A percentile compares a stretch with the other conserved stretches of the same genome.
These are phyloP conservation scores for Miamiensis avidus DNA, from an alignment of 169 alveolate species.

Conservation along the genomic window DNA sequence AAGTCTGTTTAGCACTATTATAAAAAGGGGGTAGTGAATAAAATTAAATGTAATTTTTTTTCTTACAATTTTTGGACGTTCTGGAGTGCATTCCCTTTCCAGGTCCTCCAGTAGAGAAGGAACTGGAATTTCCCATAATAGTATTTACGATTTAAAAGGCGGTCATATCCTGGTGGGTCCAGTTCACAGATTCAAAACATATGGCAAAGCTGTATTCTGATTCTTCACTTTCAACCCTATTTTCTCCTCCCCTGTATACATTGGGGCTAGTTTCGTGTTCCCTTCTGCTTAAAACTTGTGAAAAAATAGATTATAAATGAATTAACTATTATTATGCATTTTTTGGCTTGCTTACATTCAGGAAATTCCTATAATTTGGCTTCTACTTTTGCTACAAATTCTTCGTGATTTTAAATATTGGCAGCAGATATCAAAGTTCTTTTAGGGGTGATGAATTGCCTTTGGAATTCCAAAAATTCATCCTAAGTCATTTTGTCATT, in stretches of 20 bases:
- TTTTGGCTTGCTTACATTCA: not conserved
- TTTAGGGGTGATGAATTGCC: constrained; percentile 27
- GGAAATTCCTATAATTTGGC: constrained; percentile 4
- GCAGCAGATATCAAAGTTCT: constrained; percentile 39
- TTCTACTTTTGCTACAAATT: constrained; percentile 33
- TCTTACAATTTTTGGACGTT: constrained; percentile 8
- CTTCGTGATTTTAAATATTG: constrained; percentile 34
- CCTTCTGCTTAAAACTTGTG: not conserved
- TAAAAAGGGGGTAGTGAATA: not conserved
- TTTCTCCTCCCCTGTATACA: not conserved
- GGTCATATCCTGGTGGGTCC: constrained; percentile 24
- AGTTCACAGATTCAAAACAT: constrained; percentile 17
- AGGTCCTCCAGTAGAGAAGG: constrained; percentile 49
- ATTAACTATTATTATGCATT: not conserved
- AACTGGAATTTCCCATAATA: constrained; percentile 44
- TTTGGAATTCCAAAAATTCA: constrained; percentile 23
- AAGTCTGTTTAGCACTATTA: constrained; percentile 31
- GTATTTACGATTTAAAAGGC: constrained; percentile 12
- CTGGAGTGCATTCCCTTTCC: constrained; percentile 52
- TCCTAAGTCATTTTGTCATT: constrained; percentile 5
- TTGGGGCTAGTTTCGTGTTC: not conserved
- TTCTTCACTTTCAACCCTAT: constrained; percentile 1
- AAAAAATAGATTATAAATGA: not conserved
- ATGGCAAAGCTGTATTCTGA: not conserved
- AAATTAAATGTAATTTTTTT: not conserved